These are phyloP conservation scores for Yamadazyma blattariae DNA, from an alignment of 1,139 yeast genomes.

Conservation along the genomic window DNA sequence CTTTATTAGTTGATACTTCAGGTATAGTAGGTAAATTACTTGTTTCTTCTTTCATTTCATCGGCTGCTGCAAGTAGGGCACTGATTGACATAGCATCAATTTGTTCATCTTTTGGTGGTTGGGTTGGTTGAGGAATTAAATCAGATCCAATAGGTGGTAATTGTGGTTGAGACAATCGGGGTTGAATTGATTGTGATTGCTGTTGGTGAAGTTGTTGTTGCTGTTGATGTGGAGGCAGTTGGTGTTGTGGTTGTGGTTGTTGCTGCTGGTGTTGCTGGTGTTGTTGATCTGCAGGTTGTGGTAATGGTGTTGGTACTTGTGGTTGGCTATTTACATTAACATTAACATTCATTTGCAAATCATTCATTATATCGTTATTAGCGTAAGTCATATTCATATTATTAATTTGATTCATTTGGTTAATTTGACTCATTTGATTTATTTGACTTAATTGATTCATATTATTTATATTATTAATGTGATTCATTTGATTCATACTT, in stretches of 20 bases:
- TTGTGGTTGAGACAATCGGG: no score
- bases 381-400: slow-evolving; percentile 1
- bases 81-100: slow-evolving; percentile 10
- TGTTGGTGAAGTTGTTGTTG: background rate
- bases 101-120: background rate
- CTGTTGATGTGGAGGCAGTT: background rate
- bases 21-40: slow-evolving; percentile 1
- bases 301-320: no score
- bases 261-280: background rate
- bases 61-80: slow-evolving; percentile 17
- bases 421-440: background rate
- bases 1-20: slow-evolving; percentile 2
- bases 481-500: background rate
- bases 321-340: background rate
- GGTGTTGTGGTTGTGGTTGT: background rate
- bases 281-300: background rate
- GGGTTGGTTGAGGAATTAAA: background rate
- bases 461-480: background rate
- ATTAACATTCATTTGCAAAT: background rate
- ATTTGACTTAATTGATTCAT: no score
- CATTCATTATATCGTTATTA: slow-evolving; percentile 1
- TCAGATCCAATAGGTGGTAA: background rate
- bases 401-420: background rate
- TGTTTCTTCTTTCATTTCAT: slow-evolving; percentile 7
- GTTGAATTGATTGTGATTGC: background rate